A percentile compares a stretch with the other conserved stretches of the same genome.
phyloP scores from a whole-genome alignment of 169 alveolate genomes.

The Plasmodium reichenowi region DNA sequence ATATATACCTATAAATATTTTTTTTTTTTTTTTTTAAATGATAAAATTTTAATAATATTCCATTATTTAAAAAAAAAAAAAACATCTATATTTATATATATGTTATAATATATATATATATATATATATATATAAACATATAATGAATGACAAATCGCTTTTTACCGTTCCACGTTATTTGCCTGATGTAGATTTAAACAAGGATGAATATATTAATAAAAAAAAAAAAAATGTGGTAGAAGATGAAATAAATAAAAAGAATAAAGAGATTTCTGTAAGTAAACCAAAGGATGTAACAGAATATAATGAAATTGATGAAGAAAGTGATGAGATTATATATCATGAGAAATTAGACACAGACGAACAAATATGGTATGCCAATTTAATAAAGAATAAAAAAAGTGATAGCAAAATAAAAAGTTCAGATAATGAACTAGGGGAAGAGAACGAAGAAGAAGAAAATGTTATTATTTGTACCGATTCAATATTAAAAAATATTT shows the following conservation, averaged over 20 bases:
- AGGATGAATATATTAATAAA: conserved; percentile 10
- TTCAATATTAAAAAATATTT: conserved; percentile 59
- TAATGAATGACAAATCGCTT: conserved; percentile 1
- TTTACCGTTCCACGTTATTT: conserved; percentile 39
- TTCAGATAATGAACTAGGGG: conserved; percentile 7
- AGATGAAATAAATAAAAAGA: conserved; percentile 4
- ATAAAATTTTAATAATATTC: too few relatives aligned
- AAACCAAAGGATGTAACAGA: not conserved
- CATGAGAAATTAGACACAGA: conserved; percentile 9
- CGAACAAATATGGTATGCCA: conserved; percentile 47
- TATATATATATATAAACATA: too few relatives aligned
- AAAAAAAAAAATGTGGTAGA: conserved; percentile 2
- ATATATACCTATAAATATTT: too few relatives aligned
- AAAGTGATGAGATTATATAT: too few relatives aligned
- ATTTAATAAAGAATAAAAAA: conserved; percentile 20
- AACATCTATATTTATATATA: too few relatives aligned
- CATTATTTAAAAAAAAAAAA: too few relatives aligned
- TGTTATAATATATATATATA: too few relatives aligned
- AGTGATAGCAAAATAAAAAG: too few relatives aligned
- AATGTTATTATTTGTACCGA: conserved; percentile 38
- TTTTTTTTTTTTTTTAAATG: too few relatives aligned
- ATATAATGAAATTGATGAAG: not conserved
- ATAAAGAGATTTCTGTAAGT: not conserved
- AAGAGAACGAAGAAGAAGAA: conserved; percentile 1
- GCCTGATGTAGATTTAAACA: conserved; percentile 14